phyloP scores from a whole-genome alignment of 163 green algal species.

The Chloromonas sp. region DNA sequence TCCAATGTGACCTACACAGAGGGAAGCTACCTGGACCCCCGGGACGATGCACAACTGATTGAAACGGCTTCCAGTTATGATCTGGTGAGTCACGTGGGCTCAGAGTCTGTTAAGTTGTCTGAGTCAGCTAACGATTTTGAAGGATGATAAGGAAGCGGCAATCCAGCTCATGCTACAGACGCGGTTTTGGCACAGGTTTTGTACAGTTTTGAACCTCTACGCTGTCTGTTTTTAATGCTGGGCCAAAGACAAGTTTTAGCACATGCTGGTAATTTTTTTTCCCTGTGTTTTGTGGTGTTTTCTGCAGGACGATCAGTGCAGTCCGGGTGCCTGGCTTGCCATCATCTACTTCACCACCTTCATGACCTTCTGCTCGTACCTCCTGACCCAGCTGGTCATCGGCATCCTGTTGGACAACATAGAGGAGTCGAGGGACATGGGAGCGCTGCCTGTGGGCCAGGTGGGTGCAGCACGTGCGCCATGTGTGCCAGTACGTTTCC shows the following conservation, averaged over 20 bases:
- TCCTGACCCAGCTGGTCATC: conserved; percentile 60
- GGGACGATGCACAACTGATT: background rate
- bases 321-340: conserved; percentile 18
- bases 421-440: conserved; percentile 23
- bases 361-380: conserved; percentile 46
- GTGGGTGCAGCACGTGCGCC: conserved; percentile 1
- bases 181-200: too few relatives aligned
- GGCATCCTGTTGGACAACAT: conserved; percentile 62
- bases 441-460: conserved; percentile 31
- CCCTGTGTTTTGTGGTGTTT: background rate
- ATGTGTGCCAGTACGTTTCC: background rate
- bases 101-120: too few relatives aligned
- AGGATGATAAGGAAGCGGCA: too few relatives aligned
- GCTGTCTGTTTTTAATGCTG: too few relatives aligned
- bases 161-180: too few relatives aligned
- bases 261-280: background rate
- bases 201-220: too few relatives aligned
- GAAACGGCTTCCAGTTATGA: background rate
- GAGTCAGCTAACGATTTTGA: too few relatives aligned
- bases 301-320: conserved; percentile 36
- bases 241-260: too few relatives aligned
- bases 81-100: background rate
- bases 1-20: background rate
- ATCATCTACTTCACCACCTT: conserved; percentile 56
- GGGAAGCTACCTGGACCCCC: conserved; percentile 15